Conservation (phyloP, 2,329 filamentous ascomycete genomes). For the Akanthomyces dipterigenus region DNA sequence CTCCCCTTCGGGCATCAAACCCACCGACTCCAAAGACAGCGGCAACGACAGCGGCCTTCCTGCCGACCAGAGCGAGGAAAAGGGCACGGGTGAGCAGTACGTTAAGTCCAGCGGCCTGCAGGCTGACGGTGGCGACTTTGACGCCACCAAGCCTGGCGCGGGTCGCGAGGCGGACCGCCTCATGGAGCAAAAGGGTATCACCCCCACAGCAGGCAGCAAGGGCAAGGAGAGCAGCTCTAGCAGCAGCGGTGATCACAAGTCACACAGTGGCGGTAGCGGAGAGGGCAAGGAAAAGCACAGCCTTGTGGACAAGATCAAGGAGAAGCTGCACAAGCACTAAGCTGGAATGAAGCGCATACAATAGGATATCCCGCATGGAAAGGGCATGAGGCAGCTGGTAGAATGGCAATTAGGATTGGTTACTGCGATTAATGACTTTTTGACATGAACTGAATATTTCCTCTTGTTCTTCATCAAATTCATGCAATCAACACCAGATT, state of each 20-base stretch:
- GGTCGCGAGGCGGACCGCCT: constrained; percentile 58
- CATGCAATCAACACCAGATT: no score
- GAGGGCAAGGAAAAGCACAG: constrained; percentile 11
- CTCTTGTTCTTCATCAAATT: no score
- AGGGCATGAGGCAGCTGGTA: background rate
- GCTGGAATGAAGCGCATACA: background rate
- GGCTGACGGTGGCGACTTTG: constrained; percentile 63
- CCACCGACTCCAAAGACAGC: constrained; percentile 13
- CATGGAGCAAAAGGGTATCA: constrained; percentile 27
- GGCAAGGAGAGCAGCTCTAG: background rate
- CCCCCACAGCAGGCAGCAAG: background rate
- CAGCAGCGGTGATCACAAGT: background rate
- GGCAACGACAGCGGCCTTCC: constrained; percentile 20
- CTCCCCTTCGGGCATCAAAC: constrained; percentile 12
- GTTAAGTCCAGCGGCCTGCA: constrained; percentile 51
- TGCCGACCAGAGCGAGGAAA: constrained; percentile 20
- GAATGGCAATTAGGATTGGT: background rate
- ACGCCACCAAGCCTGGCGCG: constrained; percentile 56
- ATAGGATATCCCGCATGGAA: background rate
- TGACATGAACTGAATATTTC: background rate
- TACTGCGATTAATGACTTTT: background rate
- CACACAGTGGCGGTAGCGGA: background rate
- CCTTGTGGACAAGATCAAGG: constrained; percentile 11
- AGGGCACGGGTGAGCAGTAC: constrained; percentile 49
- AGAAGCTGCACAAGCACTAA: constrained; percentile 14